Conservation (phyloP, 805 yeast species). For the Martiniozyma abietophila region DNA sequence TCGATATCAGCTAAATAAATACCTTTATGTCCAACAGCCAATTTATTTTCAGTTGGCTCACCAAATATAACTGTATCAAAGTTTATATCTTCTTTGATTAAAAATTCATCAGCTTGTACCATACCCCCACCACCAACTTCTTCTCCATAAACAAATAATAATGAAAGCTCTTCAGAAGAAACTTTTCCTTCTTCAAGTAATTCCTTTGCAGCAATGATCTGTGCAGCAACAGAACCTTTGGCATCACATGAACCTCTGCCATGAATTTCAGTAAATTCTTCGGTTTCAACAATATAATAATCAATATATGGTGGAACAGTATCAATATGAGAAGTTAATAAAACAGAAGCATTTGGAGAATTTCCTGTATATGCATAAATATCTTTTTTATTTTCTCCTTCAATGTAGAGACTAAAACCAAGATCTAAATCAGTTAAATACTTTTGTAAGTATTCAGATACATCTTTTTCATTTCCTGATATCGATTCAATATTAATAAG, state of each 20-base stretch:
- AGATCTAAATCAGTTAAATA: slow-evolving; percentile 37
- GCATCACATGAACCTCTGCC: slow-evolving; percentile 69
- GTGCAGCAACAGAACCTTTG: slow-evolving; percentile 62
- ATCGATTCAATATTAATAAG: slow-evolving; percentile 29
- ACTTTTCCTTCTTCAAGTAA: slow-evolving; percentile 30
- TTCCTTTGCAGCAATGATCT: slow-evolving; percentile 44
- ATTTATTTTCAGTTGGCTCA: slow-evolving; percentile 63
- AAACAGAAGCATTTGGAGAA: slow-evolving; percentile 35
- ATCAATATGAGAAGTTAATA: slow-evolving; percentile 56
- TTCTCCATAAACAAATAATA: slow-evolving; percentile 63
- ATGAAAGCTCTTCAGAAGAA: slow-evolving; percentile 44
- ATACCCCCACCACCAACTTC: slow-evolving; percentile 62
- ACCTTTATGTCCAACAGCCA: slow-evolving; percentile 68
- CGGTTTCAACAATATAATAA: slow-evolving; percentile 28
- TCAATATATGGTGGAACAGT: slow-evolving; percentile 62
- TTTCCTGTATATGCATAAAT: slow-evolving; percentile 48
- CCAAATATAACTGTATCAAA: slow-evolving; percentile 65
- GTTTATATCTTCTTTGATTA: slow-evolving; percentile 26
- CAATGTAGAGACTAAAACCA: slow-evolving; percentile 38
- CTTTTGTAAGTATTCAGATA: slow-evolving; percentile 29
- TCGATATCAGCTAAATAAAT: slow-evolving; percentile 32
- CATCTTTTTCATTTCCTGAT: slow-evolving; percentile 28
- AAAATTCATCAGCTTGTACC: slow-evolving; percentile 32
- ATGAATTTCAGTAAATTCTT: slow-evolving; percentile 36
- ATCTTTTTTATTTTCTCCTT: slow-evolving; percentile 3